Evolutionary conservation across 1,284 basidiomycete species (phyloP).

Genomic region (Irpex lacteus): DNA sequence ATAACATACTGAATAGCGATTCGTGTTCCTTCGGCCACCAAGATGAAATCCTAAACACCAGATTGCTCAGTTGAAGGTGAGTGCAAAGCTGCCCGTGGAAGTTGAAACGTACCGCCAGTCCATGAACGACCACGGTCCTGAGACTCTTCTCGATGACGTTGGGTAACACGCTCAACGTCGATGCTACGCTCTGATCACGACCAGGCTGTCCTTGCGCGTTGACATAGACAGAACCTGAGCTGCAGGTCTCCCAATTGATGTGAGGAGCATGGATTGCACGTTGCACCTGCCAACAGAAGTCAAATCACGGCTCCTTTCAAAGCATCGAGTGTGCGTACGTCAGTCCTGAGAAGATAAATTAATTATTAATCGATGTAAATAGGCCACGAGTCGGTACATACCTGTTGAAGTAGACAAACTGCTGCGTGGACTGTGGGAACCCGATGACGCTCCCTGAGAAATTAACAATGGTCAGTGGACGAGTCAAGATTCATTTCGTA

Average conservation of each 20-base stretch:
- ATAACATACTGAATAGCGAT: constrained; percentile 52
- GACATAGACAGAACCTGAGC: constrained; percentile 44
- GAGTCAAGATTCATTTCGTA: background rate
- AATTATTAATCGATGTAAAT: constrained; percentile 15
- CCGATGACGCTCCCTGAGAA: constrained; percentile 50
- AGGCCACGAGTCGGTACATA: constrained; percentile 12
- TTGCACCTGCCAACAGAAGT: constrained; percentile 41
- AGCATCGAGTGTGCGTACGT: constrained; percentile 28
- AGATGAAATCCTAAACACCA: constrained; percentile 44
- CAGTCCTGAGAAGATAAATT: constrained; percentile 27
- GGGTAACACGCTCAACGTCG: constrained; percentile 36
- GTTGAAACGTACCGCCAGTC: constrained; percentile 18
- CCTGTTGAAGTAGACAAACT: constrained; percentile 42
- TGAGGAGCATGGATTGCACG: constrained; percentile 59
- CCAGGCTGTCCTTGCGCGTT: constrained; percentile 31
- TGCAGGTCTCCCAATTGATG: constrained; percentile 48
- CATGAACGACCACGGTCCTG: constrained; percentile 14
- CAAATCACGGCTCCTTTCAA: background rate
- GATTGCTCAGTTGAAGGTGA: background rate
- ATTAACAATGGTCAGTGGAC: constrained; percentile 18
- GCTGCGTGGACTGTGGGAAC: constrained; percentile 51
- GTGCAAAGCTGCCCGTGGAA: background rate
- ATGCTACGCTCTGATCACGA: constrained; percentile 35
- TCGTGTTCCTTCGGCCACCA: constrained; percentile 55
- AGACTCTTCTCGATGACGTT: constrained; percentile 25